Percentiles rank a stretch among this genome's conserved stretches.
Conservation (phyloP, 169 alveolate genomes). For the Plasmodium chabaudi region DNA sequence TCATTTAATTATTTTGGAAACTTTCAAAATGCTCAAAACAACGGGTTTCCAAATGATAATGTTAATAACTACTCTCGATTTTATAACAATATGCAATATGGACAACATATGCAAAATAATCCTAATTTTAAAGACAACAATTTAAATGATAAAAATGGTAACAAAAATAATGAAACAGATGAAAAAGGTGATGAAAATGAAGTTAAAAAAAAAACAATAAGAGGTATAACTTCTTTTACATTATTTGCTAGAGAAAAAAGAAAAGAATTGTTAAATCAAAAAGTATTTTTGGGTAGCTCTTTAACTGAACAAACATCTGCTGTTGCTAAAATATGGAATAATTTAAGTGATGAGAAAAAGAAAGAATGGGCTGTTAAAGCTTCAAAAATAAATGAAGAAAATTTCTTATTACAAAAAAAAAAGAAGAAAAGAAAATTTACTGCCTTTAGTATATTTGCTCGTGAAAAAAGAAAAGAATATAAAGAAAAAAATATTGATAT, state of each 20-base stretch:
- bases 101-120: no score
- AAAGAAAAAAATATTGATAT: slow-evolving; percentile 64
- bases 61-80: no score
- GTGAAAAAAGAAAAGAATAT: slow-evolving; percentile 68
- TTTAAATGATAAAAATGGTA: neutral
- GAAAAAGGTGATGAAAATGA: slow-evolving; percentile 16
- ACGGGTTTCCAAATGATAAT: no score
- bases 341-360: slow-evolving; percentile 40
- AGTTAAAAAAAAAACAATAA: slow-evolving; percentile 19
- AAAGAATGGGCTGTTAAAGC: slow-evolving; percentile 75
- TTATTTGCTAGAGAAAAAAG: slow-evolving; percentile 70
- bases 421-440: slow-evolving; percentile 74
- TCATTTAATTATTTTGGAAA: no score
- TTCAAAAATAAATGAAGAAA: slow-evolving; percentile 72
- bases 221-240: slow-evolving; percentile 73
- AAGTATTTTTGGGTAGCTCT: slow-evolving; percentile 61
- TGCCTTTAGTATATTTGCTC: slow-evolving; percentile 72
- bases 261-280: slow-evolving; percentile 51
- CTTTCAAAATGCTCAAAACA: no score
- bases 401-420: slow-evolving; percentile 46
- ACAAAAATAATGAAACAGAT: neutral
- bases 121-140: no score
- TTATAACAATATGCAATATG: no score
- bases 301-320: slow-evolving; percentile 74
- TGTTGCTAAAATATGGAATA: slow-evolving; percentile 73